A percentile compares a stretch with the other conserved stretches of the same genome.
phyloP scores from a whole-genome alignment of 345 rosid genomes.

The Aquilaria yunnanensis region DNA sequence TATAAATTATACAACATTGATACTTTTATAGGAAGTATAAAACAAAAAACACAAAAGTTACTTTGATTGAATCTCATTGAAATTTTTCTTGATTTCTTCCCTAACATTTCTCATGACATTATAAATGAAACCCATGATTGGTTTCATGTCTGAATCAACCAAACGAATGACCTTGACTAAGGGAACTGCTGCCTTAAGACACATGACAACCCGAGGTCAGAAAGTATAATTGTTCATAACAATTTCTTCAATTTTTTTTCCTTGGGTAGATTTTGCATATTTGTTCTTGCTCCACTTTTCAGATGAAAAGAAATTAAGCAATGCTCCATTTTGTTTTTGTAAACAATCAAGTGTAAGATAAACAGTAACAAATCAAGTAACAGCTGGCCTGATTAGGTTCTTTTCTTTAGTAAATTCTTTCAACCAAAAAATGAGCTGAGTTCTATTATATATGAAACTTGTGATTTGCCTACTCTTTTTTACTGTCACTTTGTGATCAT shows the following conservation, averaged over 20 bases:
- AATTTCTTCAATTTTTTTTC: neutral
- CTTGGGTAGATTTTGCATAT: neutral
- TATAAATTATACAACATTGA: no score
- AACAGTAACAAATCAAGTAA: neutral
- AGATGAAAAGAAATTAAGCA: neutral
- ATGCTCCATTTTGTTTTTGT: neutral
- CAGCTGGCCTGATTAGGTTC: neutral
- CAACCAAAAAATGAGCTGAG: no score
- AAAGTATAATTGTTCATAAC: neutral
- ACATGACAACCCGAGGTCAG: no score
- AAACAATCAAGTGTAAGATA: neutral
- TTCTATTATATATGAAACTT: neutral
- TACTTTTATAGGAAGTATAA: no score
- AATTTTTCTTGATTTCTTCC: neutral
- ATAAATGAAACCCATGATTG: neutral
- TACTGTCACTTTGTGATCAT: neutral
- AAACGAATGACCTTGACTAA: no score
- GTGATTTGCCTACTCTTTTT: neutral
- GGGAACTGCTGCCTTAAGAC: neutral
- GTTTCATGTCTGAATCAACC: no score
- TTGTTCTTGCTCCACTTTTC: neutral
- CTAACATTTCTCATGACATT: neutral
- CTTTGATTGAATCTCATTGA: no score
- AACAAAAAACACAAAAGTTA: no score
- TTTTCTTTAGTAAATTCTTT: neutral